Base-by-base conservation (phyloP, 768 basidiomycete genomes). In the Boletus eberwhitei region DNA sequence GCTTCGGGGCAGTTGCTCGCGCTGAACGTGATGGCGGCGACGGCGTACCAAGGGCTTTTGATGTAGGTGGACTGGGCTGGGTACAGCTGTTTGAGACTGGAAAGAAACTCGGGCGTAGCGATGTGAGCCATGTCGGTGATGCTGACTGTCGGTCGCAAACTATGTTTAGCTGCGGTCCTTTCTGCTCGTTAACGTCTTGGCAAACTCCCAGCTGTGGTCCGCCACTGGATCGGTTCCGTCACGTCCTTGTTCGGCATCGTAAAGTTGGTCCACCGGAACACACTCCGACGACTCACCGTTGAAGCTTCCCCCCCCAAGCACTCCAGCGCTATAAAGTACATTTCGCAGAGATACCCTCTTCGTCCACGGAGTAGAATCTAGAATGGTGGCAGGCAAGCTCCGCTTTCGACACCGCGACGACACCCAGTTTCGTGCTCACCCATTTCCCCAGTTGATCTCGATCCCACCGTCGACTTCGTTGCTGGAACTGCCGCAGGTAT, bases 391-490 rank as follows among this genome's bases (percentile, higher is more conserved):
- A 67, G 57, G 65, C 48, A 48, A 50, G 62, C 4, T n/a, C 12
- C 8, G 32, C 26, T 26, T 34, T 26, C 22, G 13, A 40, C n/a
- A 13, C 22, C 36, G 21, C 16, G 31, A 17, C 5, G 5, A 9
- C 5, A 50, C 32, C 47, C 5, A 11, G 13, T 47, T 31, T 45
- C 44, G 34, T 43, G 39, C 52, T 67, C 39, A 59, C 9, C 7
- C 8, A 31, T 9, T n/a, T 46, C 4, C 6, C 26, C 50, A 66
- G 64, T 57, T 47, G 64, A 69, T 42, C 76, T 85, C 38, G 76
- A 84, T 61, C 87, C 89, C 2, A 79, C 79, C 2, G 68, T 90
- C 21, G 89, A 95, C 66, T 93, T 93, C 68, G 66, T 83, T 39
- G 90, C 90, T 5, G 92, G 92, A 6, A 90, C 90, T 0, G 72